Conservation (phyloP, 2,329 filamentous ascomycete genomes). For the Aschersonia sp. region DNA sequence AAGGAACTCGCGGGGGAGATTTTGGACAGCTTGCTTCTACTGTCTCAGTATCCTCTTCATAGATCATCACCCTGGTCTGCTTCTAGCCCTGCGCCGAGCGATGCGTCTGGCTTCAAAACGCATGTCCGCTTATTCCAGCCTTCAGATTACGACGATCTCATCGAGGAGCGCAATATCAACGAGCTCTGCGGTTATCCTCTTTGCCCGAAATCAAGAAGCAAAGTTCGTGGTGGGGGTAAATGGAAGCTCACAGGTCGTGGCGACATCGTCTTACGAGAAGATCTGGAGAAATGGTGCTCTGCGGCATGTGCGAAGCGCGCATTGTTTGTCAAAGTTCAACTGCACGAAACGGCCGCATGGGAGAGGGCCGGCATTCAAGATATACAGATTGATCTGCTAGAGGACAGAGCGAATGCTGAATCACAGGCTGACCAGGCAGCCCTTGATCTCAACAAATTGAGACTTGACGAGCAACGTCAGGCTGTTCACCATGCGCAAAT, state of each 20-base stretch:
- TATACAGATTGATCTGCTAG: constrained; percentile 46
- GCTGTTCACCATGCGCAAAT: constrained; percentile 23
- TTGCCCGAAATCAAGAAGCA: constrained; percentile 51
- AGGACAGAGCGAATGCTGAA: constrained; percentile 39
- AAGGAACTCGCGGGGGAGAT: constrained; percentile 67
- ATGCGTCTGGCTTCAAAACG: constrained; percentile 50
- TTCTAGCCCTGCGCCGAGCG: constrained; percentile 36
- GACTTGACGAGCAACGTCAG: constrained; percentile 28
- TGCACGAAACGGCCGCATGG: constrained; percentile 77
- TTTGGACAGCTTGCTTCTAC: constrained; percentile 53
- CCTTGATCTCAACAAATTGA: constrained; percentile 24
- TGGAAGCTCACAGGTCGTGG: constrained; percentile 49
- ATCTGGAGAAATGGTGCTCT: constrained; percentile 80
- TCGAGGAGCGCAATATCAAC: constrained; percentile 79
- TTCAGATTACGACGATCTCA: constrained; percentile 75
- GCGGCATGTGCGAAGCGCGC: constrained; percentile 64
- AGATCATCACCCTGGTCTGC: constrained; percentile 21
- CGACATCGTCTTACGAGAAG: constrained; percentile 51
- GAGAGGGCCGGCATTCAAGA: constrained; percentile 49
- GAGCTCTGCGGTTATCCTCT: constrained; percentile 72
- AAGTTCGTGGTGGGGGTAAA: constrained; percentile 40
- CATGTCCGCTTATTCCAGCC: constrained; percentile 67
- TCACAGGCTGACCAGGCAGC: constrained; percentile 23
- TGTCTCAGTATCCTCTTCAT: constrained; percentile 44
- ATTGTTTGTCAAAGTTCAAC: constrained; percentile 77